A percentile compares a stretch with the other conserved stretches of the same genome.
Conservation (phyloP, 345 rosid genomes). For the Heritiera fomes region DNA sequence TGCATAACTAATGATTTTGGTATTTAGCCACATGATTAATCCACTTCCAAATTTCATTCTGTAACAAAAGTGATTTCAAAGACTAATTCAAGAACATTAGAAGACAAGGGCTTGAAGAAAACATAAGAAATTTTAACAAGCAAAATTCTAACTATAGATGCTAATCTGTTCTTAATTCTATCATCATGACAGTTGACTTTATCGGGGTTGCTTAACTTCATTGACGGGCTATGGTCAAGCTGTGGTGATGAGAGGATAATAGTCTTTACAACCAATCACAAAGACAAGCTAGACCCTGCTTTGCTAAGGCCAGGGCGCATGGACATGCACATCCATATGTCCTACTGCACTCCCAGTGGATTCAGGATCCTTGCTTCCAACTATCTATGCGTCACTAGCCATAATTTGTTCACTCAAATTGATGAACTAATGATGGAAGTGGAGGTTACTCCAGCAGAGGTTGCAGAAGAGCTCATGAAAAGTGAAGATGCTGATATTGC, state of each 20-base stretch:
- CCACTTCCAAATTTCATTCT: background rate
- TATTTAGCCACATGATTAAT: no score
- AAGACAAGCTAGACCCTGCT: slow-evolving; percentile 44
- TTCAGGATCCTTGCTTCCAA: slow-evolving; percentile 27
- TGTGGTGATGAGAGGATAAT: slow-evolving; percentile 43
- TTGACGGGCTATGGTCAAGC: slow-evolving; percentile 53
- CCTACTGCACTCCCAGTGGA: slow-evolving; percentile 24
- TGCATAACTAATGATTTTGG: background rate
- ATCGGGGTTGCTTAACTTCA: slow-evolving; percentile 44
- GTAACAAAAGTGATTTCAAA: no score
- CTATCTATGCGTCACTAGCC: slow-evolving; percentile 16
- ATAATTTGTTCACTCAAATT: slow-evolving; percentile 20
- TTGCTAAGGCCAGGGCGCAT: slow-evolving; percentile 23
- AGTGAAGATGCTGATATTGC: slow-evolving; percentile 14
- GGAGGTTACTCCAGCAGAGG: slow-evolving; percentile 23
- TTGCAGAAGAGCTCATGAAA: slow-evolving; percentile 30
- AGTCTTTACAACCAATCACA: slow-evolving; percentile 42
- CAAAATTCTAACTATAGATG: no score
- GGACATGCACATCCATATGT: slow-evolving; percentile 38
- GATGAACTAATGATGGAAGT: slow-evolving; percentile 13
- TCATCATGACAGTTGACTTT: background rate
- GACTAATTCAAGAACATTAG: background rate
- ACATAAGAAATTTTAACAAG: no score
- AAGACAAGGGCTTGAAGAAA: no score
- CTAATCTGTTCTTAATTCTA: background rate